Conservation (phyloP, 73 alveolate species). For the Stentor roeselii region DNA sequence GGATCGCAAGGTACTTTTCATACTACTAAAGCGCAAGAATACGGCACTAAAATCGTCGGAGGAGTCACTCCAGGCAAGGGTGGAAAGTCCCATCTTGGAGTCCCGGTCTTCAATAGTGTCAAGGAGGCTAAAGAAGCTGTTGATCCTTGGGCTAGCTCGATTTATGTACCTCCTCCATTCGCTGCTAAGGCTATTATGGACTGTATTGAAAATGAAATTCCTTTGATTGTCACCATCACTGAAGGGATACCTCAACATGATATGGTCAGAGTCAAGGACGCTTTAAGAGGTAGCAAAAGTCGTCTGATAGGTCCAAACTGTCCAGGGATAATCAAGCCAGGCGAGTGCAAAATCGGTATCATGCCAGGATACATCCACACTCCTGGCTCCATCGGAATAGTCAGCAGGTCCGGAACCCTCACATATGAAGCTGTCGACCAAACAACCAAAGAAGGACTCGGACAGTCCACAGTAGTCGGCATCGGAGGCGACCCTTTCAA, state of each 20-base stretch:
- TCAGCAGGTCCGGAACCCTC: constrained; percentile 91
- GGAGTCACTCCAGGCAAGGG: constrained; percentile 94
- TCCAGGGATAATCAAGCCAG: constrained; percentile 98
- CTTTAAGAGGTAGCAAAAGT: constrained; percentile 83
- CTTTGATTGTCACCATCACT: constrained; percentile 89
- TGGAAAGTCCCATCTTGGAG: constrained; percentile 67
- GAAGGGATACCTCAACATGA: constrained; percentile 97
- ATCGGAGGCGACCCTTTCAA: constrained; percentile 98
- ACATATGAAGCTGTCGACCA: constrained; percentile 95
- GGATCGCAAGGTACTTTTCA: constrained; percentile 97
- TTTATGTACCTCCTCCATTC: constrained; percentile 95
- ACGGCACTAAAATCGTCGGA: constrained; percentile 95
- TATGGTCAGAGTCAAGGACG: constrained; percentile 85
- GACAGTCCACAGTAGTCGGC: constrained; percentile 90
- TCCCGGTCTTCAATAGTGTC: constrained; percentile 78
- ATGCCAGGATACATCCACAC: constrained; percentile 94
- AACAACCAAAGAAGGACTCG: constrained; percentile 91
- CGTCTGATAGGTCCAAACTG: constrained; percentile 96
- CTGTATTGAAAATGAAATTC: constrained; percentile 82
- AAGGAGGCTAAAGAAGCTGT: constrained; percentile 81
- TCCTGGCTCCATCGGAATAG: constrained; percentile 63
- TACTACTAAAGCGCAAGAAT: constrained; percentile 84
- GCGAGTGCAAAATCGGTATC: constrained; percentile 97
- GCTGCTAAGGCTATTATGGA: constrained; percentile 96
- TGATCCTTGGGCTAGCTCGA: constrained; percentile 89